Evolutionary conservation across 208 protist genomes (phyloP), one percentile per base, ranked within the genome.

Genomic region (Herpetomonas tarakana): DNA sequence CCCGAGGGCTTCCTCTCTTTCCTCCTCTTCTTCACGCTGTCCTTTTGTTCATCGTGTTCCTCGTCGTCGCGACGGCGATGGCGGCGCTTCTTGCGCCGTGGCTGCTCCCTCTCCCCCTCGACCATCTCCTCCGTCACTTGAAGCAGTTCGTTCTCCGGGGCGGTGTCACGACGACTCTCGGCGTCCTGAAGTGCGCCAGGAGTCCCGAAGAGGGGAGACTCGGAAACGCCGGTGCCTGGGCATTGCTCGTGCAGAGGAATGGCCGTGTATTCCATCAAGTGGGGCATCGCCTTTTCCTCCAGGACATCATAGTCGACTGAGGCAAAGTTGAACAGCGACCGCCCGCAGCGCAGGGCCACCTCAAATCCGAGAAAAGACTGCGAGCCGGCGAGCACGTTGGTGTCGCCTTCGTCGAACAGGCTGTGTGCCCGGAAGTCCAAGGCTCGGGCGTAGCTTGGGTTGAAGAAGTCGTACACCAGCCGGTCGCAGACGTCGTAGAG

Each of bases 391-490:
- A 92, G 74, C 26, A 88, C 53, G 50, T 56, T 30, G n/a, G 58
- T 46, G 29, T 61, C 69, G 30, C 64, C 62, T 49, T 76, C 72
- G 21, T 53, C 60, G 31, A 79, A 49, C 14, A 41, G 19, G 38
- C 49, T 41, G 26, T 53, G 71, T 1, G 61, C 66, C 19, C 65
- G 69, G 7, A 68, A 57, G 58, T 92, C 85, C 18, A 78, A 65
- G 39, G 74, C 31, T 47, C 87, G 76, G 12, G 89, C 86, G 52
- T 68, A 85, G 0, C 70, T 22, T 22, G 89, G 89, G 52, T 95
- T 95, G 68, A 95, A 95, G 62, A 93, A 95, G 46, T 85, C 53
- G 52, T 84, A 91, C 28, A 91, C 72, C n/a, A 95, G 66, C 21
- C 78, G 64, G 65, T 95, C 89, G 59, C 86, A 91, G 16, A 91